Conservation (phyloP, 2,329 filamentous ascomycete genomes). For the Leptographium lundbergii region DNA sequence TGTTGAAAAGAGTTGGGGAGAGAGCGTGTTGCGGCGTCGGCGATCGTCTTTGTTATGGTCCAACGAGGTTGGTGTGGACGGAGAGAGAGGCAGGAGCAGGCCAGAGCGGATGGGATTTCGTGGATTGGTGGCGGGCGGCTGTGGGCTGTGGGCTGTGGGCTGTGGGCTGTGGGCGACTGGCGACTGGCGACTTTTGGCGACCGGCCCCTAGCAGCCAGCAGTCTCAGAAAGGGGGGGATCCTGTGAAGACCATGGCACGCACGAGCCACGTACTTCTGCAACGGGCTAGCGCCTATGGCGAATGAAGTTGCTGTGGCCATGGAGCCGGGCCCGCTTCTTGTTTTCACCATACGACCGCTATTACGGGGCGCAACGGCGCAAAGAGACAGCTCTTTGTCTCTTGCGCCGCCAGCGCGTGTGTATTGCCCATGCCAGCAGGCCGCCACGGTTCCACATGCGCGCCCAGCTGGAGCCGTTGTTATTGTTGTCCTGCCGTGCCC, state of each 20-base stretch:
- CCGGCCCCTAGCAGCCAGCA: not conserved
- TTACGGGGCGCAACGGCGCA: not conserved
- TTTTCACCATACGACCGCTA: not conserved
- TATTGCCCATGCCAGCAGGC: not conserved
- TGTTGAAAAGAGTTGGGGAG: not conserved
- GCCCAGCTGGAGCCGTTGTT: not conserved
- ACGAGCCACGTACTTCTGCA: not conserved
- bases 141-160: not conserved
- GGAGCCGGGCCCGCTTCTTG: not conserved
- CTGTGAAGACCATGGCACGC: not conserved
- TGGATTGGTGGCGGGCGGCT: not conserved
- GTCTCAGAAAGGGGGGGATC: not conserved
- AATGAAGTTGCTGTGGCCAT: not conserved
- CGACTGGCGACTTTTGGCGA: too few relatives aligned
- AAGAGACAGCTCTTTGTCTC: not conserved
- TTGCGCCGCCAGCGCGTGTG: not conserved
- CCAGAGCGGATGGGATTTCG: not conserved
- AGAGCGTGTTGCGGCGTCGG: not conserved
- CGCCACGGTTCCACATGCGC: not conserved
- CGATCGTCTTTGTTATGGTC: not conserved
- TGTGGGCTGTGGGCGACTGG: not conserved
- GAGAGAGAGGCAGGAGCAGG: not conserved
- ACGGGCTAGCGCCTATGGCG: not conserved
- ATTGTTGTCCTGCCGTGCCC: not conserved
- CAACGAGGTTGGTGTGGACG: not conserved